Evolutionary conservation across 495 filamentous ascomycete species (phyloP).

Genomic region (Lichenothelia convexa): DNA sequence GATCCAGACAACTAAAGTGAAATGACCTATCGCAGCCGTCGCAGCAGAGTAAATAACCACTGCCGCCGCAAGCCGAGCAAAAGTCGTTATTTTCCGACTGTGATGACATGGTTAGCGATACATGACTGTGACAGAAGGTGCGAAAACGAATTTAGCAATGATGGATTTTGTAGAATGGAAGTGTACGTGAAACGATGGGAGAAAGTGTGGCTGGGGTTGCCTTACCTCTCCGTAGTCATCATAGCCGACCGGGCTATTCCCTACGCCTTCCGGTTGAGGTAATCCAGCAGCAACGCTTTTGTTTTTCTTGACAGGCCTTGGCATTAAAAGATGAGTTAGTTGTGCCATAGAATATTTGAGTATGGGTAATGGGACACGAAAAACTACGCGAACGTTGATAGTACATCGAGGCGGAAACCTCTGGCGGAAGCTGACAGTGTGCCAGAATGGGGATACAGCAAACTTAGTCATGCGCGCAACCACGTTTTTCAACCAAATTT

Average conservation of each 20-base stretch:
- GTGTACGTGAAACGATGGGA: neutral
- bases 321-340: no score
- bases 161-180: neutral
- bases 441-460: no score
- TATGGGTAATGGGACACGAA: no score
- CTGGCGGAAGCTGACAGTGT: no score
- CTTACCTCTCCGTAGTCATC: constrained; percentile 26
- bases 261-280: constrained; percentile 17
- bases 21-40: constrained; percentile 76
- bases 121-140: neutral
- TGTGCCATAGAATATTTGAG: no score
- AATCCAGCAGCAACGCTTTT: constrained; percentile 20
- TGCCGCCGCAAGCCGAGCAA: constrained; percentile 63
- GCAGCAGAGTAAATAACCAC: constrained; percentile 77
- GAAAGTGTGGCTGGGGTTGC: constrained; percentile 4
- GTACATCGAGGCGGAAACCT: no score
- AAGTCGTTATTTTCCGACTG: constrained; percentile 74
- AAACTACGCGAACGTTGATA: no score
- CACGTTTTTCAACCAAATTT: no score
- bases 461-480: no score
- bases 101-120: constrained; percentile 1
- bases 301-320: constrained; percentile 26
- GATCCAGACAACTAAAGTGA: constrained; percentile 71
- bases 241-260: constrained; percentile 20
- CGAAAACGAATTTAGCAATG: neutral